Conservation (phyloP, 2,329 filamentous ascomycete genomes). For the Colletotrichum sp. region DNA sequence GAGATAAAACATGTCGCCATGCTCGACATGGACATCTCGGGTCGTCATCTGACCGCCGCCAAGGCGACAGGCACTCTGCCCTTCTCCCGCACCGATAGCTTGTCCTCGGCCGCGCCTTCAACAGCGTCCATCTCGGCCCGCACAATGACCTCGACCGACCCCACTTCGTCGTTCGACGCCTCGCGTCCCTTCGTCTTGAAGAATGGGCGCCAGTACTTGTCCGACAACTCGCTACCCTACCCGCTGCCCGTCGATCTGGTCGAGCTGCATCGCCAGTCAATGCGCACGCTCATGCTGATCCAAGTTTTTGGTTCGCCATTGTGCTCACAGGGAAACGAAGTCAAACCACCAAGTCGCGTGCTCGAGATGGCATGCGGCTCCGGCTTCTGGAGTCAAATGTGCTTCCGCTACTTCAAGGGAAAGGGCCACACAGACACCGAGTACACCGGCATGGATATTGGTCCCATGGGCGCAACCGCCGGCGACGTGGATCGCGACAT, state of each 20-base stretch:
- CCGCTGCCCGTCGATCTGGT: conserved; percentile 88
- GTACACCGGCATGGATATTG: conserved; percentile 85
- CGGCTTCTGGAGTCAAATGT: conserved; percentile 89
- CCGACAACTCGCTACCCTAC: conserved; percentile 75
- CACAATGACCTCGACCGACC: conserved; percentile 56
- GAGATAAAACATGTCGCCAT: conserved; percentile 43
- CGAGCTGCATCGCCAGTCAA: conserved; percentile 85
- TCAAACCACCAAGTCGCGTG: conserved; percentile 75
- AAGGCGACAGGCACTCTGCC: conserved; percentile 38
- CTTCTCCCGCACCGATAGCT: conserved; percentile 47
- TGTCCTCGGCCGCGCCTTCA: conserved; percentile 51
- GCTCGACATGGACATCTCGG: conserved; percentile 29
- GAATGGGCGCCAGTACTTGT: conserved; percentile 83
- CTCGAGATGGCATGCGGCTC: conserved; percentile 89
- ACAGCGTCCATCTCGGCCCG: conserved; percentile 44
- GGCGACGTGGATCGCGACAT: conserved; percentile 67
- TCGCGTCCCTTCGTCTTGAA: conserved; percentile 68
- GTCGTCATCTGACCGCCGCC: conserved; percentile 23
- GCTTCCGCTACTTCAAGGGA: conserved; percentile 78
- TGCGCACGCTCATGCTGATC: conserved; percentile 82
- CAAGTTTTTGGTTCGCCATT: conserved; percentile 83
- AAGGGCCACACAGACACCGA: conserved; percentile 72
- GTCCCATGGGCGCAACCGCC: conserved; percentile 64
- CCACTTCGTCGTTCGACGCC: conserved; percentile 46
- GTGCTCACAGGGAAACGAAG: conserved; percentile 63